Evolutionary conservation across 768 basidiomycete genomes (phyloP), one percentile per base, ranked within the genome.

Genomic region (Boletus fagicola): DNA sequence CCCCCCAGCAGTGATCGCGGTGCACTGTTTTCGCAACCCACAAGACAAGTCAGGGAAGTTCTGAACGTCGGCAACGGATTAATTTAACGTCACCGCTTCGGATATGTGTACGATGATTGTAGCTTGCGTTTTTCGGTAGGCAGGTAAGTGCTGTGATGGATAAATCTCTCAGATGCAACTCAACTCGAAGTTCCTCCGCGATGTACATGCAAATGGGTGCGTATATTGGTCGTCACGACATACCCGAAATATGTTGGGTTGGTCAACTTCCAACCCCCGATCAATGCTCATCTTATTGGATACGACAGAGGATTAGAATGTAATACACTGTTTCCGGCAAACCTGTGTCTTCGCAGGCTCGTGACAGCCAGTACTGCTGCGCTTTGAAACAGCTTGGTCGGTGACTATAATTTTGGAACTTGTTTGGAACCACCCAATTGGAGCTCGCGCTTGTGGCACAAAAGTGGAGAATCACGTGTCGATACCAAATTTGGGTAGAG

Each of bases 401-500:
- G n/a, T 20, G 18, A 15, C 30, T 48, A 12, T 30, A 35, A 49
- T 5, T 30, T 47, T 47, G 18, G n/a, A n/a, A n/a, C n/a, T n/a
- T n/a, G n/a, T n/a, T n/a, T n/a, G n/a, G 46, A 28, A 49, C 1
- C 11, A 20, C 38, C 49, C 33, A 40, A 43, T 46, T 20, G 39
- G 39, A 31, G 22, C 48, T 62, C 68, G 72, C 71, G 70, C 52
- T 58, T 72, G 70, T 73, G 68, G 68, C 71, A 35, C 43, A 43
- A 44, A 40, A 35, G 20, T 3, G 6, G n/a, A 3, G 7, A 1
- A 30, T 31, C 71, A 72, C 69, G 71, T 71, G 71, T 63, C 11
- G 2, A 1, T 7, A 22, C 49, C 43, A 36, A 47, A 49, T 58
- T 3, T 31, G 56, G 42, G 35, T 16, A 33, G 22, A 36, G 20